Evolutionary conservation across 805 yeast genomes (phyloP), one percentile per base, ranked within the genome.

Genomic region (Myxozyma mucilagina): DNA sequence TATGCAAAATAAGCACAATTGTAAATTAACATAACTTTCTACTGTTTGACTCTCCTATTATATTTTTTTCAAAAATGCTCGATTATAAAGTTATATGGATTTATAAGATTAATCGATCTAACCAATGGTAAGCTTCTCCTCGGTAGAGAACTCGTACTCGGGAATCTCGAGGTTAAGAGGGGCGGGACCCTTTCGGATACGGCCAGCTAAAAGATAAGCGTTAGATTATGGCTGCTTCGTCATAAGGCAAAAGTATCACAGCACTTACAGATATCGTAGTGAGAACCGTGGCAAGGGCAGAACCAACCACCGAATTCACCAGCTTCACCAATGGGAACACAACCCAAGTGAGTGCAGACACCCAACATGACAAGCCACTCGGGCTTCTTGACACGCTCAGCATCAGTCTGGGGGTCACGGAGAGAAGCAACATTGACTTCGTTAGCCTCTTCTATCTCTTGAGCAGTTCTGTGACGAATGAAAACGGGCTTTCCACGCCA

Each of bases 201-300:
- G 93, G 79, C 99, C 99, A 67, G 97, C 64, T 60, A 32, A 7
- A 10, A 7, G 14, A 29, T 13, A 29, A 39, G 7, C 3, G n/a
- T 31, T 24, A 31, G 20, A 18, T 39, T 13, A 2, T 9, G 4
- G 24, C 14, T n/a, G 11, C 6, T 14, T 32, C 35, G 31, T 36
- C 13, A 18, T 14, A 20, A n/a, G 24, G 14, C 4, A 16, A 2
- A 8, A 24, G 4, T 24, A 24, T 24, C 29, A 24, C 29, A 24
- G 29, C 29, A 49, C 64, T 10, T 60, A 60, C 64, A 92, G 81
- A 96, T 96, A 81, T 94, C 99, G 80, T 94, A 94, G 80, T 96
- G 99, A 75, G 98, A 93, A 85, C 99, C 99, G 84, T 96, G 99
- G 83, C 99, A 94, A 69, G 99, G 99, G 80, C 99, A 94, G 93